phyloP scores from a whole-genome alignment of 305 asterid species.

The Fraxinus latifolia region DNA sequence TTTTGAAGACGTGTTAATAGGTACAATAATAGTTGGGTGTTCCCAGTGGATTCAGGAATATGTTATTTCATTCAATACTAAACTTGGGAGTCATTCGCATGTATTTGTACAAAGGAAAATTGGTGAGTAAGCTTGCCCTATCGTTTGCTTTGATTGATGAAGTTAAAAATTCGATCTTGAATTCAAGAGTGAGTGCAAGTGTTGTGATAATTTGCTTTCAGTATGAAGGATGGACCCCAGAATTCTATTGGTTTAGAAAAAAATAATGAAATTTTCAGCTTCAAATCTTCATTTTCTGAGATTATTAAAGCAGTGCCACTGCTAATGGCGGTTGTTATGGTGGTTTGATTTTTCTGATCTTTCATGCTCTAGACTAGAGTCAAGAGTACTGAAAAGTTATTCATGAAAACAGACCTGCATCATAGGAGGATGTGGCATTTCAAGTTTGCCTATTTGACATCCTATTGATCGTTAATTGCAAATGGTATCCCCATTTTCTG shows the following conservation, averaged over 20 bases:
- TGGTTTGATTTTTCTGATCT: slow-evolving; percentile 13
- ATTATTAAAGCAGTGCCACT: slow-evolving; percentile 1
- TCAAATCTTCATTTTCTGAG: not conserved
- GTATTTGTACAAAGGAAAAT: not conserved
- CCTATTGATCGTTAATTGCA: not conserved
- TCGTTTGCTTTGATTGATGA: not conserved
- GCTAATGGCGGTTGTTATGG: not conserved
- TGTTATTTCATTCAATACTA: not conserved
- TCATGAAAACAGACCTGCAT: not conserved
- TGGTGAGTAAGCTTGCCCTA: not conserved
- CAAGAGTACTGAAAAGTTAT: not conserved
- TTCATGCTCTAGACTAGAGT: not conserved
- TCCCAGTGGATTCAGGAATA: slow-evolving; percentile 8
- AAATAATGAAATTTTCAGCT: not conserved
- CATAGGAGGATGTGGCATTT: not conserved
- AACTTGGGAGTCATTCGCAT: not conserved
- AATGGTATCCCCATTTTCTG: not conserved
- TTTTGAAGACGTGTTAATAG: not conserved
- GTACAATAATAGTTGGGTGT: not conserved
- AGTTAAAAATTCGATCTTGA: not conserved
- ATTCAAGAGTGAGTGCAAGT: not conserved
- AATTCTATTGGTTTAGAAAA: not conserved
- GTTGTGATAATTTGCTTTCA: not conserved
- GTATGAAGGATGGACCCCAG: not conserved
- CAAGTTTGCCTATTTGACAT: not conserved